A percentile compares a stretch with the other conserved stretches of the same genome.
Conservation (phyloP, 768 basidiomycete species). For the Butyriboletus loyo region DNA sequence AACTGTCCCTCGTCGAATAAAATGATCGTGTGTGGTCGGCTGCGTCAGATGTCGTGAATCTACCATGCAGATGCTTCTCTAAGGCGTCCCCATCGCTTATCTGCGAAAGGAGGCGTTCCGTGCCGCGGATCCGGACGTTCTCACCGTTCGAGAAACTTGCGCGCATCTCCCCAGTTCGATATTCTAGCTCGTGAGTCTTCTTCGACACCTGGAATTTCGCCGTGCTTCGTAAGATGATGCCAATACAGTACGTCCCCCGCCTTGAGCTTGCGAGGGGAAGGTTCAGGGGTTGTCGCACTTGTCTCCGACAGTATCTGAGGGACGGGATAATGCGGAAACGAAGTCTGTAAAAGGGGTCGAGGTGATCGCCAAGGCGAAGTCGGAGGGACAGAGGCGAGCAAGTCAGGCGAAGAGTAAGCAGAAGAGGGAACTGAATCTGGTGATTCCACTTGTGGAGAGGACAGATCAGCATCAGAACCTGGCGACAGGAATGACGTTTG, state of each 20-base stretch:
- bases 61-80: slow-evolving; percentile 18
- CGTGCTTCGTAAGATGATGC: slow-evolving; percentile 70
- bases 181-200: slow-evolving; percentile 57
- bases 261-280: slow-evolving; percentile 40
- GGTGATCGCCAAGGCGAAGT: slow-evolving; percentile 25
- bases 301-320: slow-evolving; percentile 12
- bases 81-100: slow-evolving; percentile 7
- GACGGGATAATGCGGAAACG: slow-evolving; percentile 8
- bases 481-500: slow-evolving; percentile 15
- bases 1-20: slow-evolving; percentile 17
- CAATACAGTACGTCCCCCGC: slow-evolving; percentile 68
- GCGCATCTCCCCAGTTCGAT: slow-evolving; percentile 3
- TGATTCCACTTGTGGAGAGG: slow-evolving; percentile 22
- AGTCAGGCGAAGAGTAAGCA: slow-evolving; percentile 23
- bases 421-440: slow-evolving; percentile 24
- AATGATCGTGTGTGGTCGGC: slow-evolving; percentile 11
- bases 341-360: slow-evolving; percentile 12
- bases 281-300: slow-evolving; percentile 15
- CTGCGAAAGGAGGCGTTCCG: slow-evolving; percentile 4
- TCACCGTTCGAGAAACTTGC: slow-evolving; percentile 29
- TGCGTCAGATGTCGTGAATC: slow-evolving; percentile 27
- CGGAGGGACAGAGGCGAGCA: slow-evolving; percentile 16
- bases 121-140: slow-evolving; percentile 12
- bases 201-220: slow-evolving; percentile 67
- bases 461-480: slow-evolving; percentile 19